These are phyloP conservation scores for Citrus unshiu DNA, from an alignment of 345 rosid genomes.

Conservation along the genomic window DNA sequence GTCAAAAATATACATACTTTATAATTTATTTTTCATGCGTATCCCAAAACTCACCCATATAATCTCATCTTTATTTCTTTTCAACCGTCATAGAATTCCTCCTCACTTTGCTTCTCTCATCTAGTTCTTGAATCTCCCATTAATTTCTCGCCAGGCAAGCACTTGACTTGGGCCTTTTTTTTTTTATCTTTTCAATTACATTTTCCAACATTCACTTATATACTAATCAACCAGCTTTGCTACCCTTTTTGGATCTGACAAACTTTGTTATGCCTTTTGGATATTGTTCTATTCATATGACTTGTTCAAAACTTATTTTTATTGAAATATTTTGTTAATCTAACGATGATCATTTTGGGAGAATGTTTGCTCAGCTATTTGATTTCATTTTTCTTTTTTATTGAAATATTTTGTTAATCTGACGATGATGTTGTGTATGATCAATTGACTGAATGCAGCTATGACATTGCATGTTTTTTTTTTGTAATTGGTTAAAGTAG, in stretches of 20 bases:
- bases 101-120: too few species aligned
- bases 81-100: too few species aligned
- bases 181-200: too few species aligned
- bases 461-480: not conserved
- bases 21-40: too few species aligned
- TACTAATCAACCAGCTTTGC: not conserved
- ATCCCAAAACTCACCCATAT: too few species aligned
- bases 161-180: too few species aligned
- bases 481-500: not conserved
- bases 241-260: not conserved
- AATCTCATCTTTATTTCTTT: too few species aligned
- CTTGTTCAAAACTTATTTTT: not conserved
- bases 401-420: too few species aligned
- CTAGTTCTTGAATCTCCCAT: too few species aligned
- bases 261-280: not conserved
- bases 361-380: not conserved
- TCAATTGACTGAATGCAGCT: not conserved
- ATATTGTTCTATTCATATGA: not conserved
- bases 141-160: slow-evolving; percentile 6
- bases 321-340: not conserved
- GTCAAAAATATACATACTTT: rapidly evolving
- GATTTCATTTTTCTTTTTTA: not conserved
- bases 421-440: not conserved
- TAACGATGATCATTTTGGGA: not conserved
- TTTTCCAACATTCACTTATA: too few species aligned